Conservation (phyloP, 2,329 filamentous ascomycete species). For the Penicillium thymicola region DNA sequence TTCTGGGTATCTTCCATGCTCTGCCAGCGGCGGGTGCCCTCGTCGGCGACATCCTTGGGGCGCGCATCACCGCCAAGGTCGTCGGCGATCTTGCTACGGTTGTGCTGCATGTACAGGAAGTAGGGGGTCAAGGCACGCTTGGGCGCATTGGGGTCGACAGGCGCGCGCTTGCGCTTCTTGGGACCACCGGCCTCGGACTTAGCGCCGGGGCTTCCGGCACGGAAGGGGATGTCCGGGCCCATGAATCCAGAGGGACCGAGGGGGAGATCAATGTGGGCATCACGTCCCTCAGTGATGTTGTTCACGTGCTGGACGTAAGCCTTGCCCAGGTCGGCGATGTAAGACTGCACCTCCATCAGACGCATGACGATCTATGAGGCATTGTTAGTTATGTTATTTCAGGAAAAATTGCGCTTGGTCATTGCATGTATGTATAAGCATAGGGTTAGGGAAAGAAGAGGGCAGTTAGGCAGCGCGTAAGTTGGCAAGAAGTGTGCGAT, state of each 20-base stretch:
- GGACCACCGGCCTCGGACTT: constrained; percentile 59
- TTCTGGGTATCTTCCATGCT: constrained; percentile 73
- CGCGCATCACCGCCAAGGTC: constrained; percentile 73
- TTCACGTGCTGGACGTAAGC: constrained; percentile 89
- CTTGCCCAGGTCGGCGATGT: constrained; percentile 73
- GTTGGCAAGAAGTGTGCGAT: neutral
- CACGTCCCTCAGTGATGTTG: constrained; percentile 67
- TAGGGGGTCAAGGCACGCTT: constrained; percentile 93
- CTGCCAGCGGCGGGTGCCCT: constrained; percentile 82
- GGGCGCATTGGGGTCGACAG: constrained; percentile 86
- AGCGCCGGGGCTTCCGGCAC: constrained; percentile 36
- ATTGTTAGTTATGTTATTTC: constrained; percentile 25
- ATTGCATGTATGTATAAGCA: neutral
- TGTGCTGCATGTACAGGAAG: constrained; percentile 90
- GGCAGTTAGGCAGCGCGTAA: neutral
- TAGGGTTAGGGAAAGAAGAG: neutral
- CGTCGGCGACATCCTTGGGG: constrained; percentile 82
- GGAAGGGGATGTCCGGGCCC: constrained; percentile 39
- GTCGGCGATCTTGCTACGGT: constrained; percentile 74
- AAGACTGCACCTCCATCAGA: constrained; percentile 72
- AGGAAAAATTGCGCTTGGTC: constrained; percentile 2
- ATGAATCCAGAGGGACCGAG: constrained; percentile 39
- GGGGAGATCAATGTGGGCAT: constrained; percentile 53
- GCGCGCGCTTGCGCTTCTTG: constrained; percentile 86
- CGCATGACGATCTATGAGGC: constrained; percentile 66